These are phyloP conservation scores for Pisolithus microcarpus DNA, from an alignment of 768 basidiomycete genomes.

Conservation along the genomic window DNA sequence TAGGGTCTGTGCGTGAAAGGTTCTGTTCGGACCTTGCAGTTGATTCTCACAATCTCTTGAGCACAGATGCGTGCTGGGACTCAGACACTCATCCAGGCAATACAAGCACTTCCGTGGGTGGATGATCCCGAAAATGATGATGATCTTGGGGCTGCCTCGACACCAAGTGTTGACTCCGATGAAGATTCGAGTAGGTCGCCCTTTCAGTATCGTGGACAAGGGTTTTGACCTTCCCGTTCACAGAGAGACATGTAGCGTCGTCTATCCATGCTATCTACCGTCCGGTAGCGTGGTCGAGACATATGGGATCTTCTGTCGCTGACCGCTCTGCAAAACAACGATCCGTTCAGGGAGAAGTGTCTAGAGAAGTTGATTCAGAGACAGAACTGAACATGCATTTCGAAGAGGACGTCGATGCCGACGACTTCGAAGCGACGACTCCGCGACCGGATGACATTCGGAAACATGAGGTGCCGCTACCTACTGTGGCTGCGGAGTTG, in stretches of 20 bases:
- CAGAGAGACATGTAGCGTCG: constrained; percentile 56
- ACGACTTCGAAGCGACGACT: constrained; percentile 51
- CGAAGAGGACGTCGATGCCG: constrained; percentile 49
- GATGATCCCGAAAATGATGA: constrained; percentile 65
- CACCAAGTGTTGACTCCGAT: constrained; percentile 41
- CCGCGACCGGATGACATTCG: constrained; percentile 31
- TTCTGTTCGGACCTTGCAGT: neutral
- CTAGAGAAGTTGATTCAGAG: constrained; percentile 28
- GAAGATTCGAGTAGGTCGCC: constrained; percentile 44
- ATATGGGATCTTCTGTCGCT: constrained; percentile 25
- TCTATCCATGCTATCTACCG: constrained; percentile 87
- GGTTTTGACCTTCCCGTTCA: constrained; percentile 3
- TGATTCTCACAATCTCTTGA: constrained; percentile 2
- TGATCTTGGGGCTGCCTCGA: constrained; percentile 39
- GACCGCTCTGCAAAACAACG: constrained; percentile 7
- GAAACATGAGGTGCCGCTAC: constrained; percentile 6
- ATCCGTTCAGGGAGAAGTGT: constrained; percentile 17
- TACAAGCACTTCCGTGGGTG: constrained; percentile 79
- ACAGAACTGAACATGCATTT: constrained; percentile 28
- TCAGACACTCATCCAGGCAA: constrained; percentile 81
- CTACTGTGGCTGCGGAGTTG: constrained; percentile 10
- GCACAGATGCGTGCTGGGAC: constrained; percentile 79
- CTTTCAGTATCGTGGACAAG: constrained; percentile 7
- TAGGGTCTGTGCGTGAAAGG: constrained; percentile 55
- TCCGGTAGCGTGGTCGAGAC: constrained; percentile 63